Evolutionary conservation across 305 asterid genomes (phyloP).

Genomic region (Fraxinus xanthoxyloides): DNA sequence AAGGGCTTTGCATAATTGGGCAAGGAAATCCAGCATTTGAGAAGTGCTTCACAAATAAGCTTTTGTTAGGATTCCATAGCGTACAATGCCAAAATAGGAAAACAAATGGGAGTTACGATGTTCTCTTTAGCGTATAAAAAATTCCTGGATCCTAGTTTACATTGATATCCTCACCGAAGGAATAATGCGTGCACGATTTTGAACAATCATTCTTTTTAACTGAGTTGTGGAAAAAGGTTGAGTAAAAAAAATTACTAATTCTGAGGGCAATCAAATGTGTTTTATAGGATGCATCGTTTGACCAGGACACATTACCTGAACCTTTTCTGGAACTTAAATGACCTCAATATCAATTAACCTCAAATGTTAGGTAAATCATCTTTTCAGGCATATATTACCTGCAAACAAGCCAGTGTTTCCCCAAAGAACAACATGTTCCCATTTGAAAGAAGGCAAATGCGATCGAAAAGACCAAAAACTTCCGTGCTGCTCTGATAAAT

Average conservation of each 20-base stretch:
- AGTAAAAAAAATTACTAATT: not conserved
- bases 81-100: not conserved
- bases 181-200: not conserved
- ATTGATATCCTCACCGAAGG: conserved; percentile 1
- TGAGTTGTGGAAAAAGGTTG: not conserved
- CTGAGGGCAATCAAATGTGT: conserved; percentile 1
- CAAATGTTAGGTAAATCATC: conserved; percentile 8
- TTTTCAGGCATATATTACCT: conserved; percentile 50
- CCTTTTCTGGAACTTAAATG: not conserved
- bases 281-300: not conserved
- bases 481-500: conserved; percentile 98
- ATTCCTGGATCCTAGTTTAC: not conserved
- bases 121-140: not conserved
- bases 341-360: not conserved
- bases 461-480: conserved; percentile 97
- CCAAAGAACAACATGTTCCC: conserved; percentile 99
- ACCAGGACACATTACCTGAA: not conserved
- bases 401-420: conserved; percentile 97
- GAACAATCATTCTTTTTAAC: not conserved
- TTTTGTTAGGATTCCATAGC: not conserved
- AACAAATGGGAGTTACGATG: not conserved
- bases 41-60: conserved; percentile 70
- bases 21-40: conserved; percentile 99
- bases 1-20: conserved; percentile 99
- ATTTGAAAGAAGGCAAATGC: conserved; percentile 94